These are phyloP conservation scores for Parietichytrium sp. DNA, from an alignment of 108 stramenopile species.

Conservation along the genomic window DNA sequence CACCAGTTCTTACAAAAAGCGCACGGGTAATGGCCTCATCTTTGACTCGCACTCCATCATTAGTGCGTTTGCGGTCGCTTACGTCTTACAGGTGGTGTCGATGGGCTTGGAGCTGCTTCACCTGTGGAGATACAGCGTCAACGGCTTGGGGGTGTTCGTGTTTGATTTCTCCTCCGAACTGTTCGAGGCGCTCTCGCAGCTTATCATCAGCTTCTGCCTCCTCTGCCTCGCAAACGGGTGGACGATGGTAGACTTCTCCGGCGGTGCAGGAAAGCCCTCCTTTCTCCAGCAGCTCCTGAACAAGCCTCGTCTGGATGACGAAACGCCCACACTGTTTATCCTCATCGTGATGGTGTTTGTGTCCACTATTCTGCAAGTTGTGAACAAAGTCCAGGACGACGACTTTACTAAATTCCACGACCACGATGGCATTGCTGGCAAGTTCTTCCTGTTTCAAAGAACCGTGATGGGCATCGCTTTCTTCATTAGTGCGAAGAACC, in stretches of 20 bases:
- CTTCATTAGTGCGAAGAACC: not conserved
- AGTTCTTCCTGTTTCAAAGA: conserved; percentile 19
- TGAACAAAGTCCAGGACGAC: conserved; percentile 34
- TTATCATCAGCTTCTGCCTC: conserved; percentile 5
- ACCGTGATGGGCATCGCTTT: conserved; percentile 28
- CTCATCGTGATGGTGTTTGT: conserved; percentile 28
- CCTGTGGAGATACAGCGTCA: not conserved
- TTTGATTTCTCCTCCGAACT: not conserved
- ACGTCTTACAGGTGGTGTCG: conserved; percentile 27
- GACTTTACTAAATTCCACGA: conserved; percentile 32
- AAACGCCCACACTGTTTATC: conserved; percentile 14
- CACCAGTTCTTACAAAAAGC: not conserved
- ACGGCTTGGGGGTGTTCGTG: not conserved
- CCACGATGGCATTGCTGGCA: conserved; percentile 6
- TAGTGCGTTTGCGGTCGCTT: not conserved
- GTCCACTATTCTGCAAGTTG: conserved; percentile 12
- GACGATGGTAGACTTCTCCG: conserved; percentile 17
- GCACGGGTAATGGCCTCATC: not conserved
- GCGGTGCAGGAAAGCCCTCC: not conserved
- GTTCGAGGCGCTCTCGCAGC: conserved; percentile 4
- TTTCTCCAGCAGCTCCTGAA: conserved; percentile 6
- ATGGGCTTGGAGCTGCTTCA: conserved; percentile 9
- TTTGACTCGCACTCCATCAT: conserved; percentile 20
- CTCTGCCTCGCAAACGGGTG: conserved; percentile 31
- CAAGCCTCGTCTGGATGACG: conserved; percentile 8